Evolutionary conservation across 108 stramenopile species (phyloP), one percentile per base, ranked within the genome.

Genomic region (Pseudonitzschia delicatissima): DNA sequence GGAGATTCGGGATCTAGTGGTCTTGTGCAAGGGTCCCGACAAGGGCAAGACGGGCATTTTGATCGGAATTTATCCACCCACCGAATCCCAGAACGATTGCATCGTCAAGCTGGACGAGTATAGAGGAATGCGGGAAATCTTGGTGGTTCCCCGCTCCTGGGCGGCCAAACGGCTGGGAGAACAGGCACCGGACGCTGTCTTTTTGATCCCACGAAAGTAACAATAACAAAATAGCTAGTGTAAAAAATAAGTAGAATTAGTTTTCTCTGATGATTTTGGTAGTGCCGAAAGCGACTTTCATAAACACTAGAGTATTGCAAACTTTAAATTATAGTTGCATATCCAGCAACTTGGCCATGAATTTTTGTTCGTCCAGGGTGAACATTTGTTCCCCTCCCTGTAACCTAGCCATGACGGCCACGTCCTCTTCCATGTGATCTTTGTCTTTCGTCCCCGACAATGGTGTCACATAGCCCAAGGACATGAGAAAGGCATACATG

Each of bases 131-230:
- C 64, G 91, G 70, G 87, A 88, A 68, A 86, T 93, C 67, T 77
- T 83, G 12, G 78, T 90, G 12, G 88, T 93, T 33, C 82, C 88
- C 6, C 59, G 69, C 48, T 20, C 27, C 21, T 93, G 87, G 87
- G 91, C 77, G 37, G 91, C 86, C 25, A 93, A 93, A 63, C 73
- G 91, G 6, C 57, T 93, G 23, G 91, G 91, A 20, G 91, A 93
- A 63, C 91, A 93, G 76, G 91, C 84, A 37, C 91, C 91, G n/a
- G 91, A 93, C 61, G 88, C 89, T 64, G 91, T 88, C 0, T 93
- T 93, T 68, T 69, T 93, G 57, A 79, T 93, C 64, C 87, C 91
- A 13, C 73, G 86, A 32, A 87, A 81, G 45, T 61, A 37, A 57
- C 37, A 57, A 57, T 64, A 37, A 72, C 33, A 71, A 57, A 47